phyloP scores from a whole-genome alignment of 768 basidiomycete genomes.

The Agrocybe praecox region DNA sequence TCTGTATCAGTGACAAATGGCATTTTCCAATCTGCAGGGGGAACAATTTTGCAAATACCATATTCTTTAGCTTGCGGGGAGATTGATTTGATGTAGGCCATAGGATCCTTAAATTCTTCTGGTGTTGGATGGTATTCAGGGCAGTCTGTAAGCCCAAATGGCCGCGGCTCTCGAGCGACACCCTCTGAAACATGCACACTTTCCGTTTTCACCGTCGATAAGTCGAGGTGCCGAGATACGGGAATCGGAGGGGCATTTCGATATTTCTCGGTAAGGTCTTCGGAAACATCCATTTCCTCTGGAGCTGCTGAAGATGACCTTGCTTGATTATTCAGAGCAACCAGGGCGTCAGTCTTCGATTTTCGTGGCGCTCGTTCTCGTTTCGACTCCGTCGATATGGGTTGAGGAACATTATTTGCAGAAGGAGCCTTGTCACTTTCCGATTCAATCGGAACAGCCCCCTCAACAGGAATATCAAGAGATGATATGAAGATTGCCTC shows the following conservation, averaged over 20 bases:
- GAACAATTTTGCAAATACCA: slow-evolving; percentile 96
- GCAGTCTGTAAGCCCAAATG: slow-evolving; percentile 88
- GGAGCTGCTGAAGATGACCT: slow-evolving; percentile 55
- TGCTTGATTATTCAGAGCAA: slow-evolving; percentile 71
- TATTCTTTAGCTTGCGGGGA: slow-evolving; percentile 68
- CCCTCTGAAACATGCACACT: slow-evolving; percentile 46
- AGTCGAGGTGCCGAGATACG: slow-evolving; percentile 63
- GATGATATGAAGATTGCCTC: slow-evolving; percentile 63
- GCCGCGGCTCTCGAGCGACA: slow-evolving; percentile 51
- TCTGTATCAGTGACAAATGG: slow-evolving; percentile 95
- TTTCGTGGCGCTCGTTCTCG: slow-evolving; percentile 85
- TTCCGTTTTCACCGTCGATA: slow-evolving; percentile 71
- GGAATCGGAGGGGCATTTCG: slow-evolving; percentile 60
- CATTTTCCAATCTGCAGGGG: slow-evolving; percentile 93
- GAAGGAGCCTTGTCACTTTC: slow-evolving; percentile 39
- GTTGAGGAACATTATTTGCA: slow-evolving; percentile 36
- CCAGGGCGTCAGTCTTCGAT: slow-evolving; percentile 88
- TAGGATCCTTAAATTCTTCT: slow-evolving; percentile 95
- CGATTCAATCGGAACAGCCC: slow-evolving; percentile 63
- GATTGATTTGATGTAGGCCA: slow-evolving; percentile 89
- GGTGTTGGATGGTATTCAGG: slow-evolving; percentile 85
- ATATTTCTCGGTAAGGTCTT: slow-evolving; percentile 51
- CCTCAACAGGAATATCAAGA: slow-evolving; percentile 78
- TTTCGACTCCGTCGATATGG: slow-evolving; percentile 48
- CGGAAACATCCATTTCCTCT: slow-evolving; percentile 52